Conservation (phyloP, 768 basidiomycete species). For the Dentipellis sp. region DNA sequence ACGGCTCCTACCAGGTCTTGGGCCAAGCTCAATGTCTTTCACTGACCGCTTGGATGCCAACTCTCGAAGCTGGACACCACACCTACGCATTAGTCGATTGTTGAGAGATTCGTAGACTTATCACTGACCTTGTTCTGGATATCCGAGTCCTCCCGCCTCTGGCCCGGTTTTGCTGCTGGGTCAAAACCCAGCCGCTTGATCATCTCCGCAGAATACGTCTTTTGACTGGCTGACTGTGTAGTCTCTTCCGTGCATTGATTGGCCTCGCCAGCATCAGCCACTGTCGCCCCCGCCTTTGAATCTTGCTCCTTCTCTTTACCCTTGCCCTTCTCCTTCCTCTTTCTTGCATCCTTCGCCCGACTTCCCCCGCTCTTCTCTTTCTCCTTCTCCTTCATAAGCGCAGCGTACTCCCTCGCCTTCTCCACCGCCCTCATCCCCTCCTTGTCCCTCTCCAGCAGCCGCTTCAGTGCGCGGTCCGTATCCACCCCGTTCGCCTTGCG, state of each 20-base stretch:
- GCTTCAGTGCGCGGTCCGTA: slow-evolving; percentile 51
- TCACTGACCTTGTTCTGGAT: slow-evolving; percentile 50
- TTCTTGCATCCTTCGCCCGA: slow-evolving; percentile 12
- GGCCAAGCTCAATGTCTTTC: slow-evolving; percentile 50
- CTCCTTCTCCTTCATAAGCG: slow-evolving; percentile 18
- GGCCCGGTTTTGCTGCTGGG: slow-evolving; percentile 51
- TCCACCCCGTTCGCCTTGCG: slow-evolving; percentile 49
- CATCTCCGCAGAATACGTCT: slow-evolving; percentile 52
- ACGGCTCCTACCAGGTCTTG: slow-evolving; percentile 54
- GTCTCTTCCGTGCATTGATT: neutral
- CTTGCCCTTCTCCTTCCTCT: slow-evolving; percentile 11
- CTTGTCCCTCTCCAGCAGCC: slow-evolving; percentile 53
- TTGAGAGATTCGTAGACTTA: neutral
- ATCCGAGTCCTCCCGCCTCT: slow-evolving; percentile 27
- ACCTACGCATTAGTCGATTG: neutral
- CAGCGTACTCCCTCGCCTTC: slow-evolving; percentile 43
- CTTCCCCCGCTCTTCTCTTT: neutral
- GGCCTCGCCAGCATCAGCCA: neutral
- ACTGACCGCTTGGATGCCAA: slow-evolving; percentile 43
- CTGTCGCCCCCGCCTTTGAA: slow-evolving; percentile 10
- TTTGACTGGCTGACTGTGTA: neutral
- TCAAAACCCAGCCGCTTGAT: slow-evolving; percentile 76
- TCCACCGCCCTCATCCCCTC: slow-evolving; percentile 60
- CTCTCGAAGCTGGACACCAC: slow-evolving; percentile 37
- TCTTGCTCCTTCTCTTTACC: slow-evolving; percentile 13